A percentile compares a stretch with the other conserved stretches of the same genome.
These are phyloP conservation scores for Stellera chamaejasme DNA, from an alignment of 345 rosid species.

Conservation along the genomic window DNA sequence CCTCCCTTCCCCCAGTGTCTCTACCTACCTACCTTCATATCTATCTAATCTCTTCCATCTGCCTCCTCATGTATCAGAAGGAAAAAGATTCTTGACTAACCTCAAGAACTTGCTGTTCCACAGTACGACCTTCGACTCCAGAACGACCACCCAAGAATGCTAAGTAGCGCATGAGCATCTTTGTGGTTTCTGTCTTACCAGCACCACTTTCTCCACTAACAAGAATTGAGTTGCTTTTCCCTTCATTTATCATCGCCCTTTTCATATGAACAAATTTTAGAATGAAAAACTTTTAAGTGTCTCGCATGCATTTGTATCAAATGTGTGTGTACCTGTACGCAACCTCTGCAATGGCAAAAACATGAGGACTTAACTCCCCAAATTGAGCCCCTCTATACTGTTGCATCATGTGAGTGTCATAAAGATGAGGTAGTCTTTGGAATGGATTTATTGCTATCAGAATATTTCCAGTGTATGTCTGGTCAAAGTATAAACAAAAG, in stretches of 20 bases:
- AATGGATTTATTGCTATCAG: conserved; percentile 88
- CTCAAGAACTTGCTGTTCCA: conserved; percentile 95
- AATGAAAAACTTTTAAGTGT: too few species aligned
- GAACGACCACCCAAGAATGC: conserved; percentile 86
- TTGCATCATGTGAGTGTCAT: conserved; percentile 93
- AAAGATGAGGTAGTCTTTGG: conserved; percentile 86
- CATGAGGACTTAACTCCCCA: conserved; percentile 94
- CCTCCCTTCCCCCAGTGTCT: too few species aligned
- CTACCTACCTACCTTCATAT: too few species aligned
- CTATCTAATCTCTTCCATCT: not conserved
- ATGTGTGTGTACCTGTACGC: conserved; percentile 52
- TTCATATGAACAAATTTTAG: conserved; percentile 9
- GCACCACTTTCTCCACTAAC: conserved; percentile 99
- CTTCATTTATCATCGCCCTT: conserved; percentile 90
- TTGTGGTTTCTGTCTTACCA: conserved; percentile 96
- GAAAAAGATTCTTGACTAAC: conserved; percentile 30
- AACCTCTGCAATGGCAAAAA: conserved; percentile 89
- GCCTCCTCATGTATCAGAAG: too few species aligned
- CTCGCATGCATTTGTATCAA: too few species aligned
- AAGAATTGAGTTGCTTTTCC: conserved; percentile 83
- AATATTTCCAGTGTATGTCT: conserved; percentile 94
- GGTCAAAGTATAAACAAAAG: conserved; percentile 15
- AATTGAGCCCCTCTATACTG: conserved; percentile 73
- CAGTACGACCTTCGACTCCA: conserved; percentile 92
- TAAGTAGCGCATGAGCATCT: conserved; percentile 96